Evolutionary conservation across 176 grass and related monocot species (phyloP).

Genomic region (Aegilops tauschii): DNA sequence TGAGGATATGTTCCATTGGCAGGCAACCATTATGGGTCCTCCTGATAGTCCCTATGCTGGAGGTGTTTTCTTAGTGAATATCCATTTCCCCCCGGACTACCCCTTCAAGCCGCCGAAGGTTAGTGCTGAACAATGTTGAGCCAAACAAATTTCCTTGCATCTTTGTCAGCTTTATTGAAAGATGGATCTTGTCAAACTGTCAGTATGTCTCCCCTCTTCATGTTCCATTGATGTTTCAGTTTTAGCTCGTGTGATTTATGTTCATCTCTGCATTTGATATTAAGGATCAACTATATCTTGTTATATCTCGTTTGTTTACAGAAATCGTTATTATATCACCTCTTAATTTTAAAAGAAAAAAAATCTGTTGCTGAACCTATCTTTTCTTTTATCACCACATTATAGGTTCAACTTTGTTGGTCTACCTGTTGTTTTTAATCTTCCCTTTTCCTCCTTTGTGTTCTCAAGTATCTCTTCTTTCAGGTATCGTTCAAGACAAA

Average conservation of each 20-base stretch:
- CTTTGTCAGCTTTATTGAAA: neutral
- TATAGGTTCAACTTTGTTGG: neutral
- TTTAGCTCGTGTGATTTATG: neutral
- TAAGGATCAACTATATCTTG: neutral
- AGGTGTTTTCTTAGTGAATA: slow-evolving; percentile 60
- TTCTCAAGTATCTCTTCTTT: neutral
- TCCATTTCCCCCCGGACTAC: slow-evolving; percentile 61
- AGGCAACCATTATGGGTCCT: slow-evolving; percentile 60
- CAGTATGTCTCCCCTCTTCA: neutral
- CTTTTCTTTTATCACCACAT: neutral
- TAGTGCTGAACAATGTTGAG: slow-evolving; percentile 1
- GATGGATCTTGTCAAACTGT: neutral
- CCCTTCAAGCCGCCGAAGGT: slow-evolving; percentile 65
- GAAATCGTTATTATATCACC: neutral
- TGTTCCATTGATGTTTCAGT: neutral
- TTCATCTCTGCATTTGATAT: neutral
- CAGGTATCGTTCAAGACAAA: slow-evolving; percentile 65
- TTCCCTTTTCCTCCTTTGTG: neutral
- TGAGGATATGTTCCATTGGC: slow-evolving; percentile 71
- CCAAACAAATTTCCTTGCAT: neutral
- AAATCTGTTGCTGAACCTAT: neutral
- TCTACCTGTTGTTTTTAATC: neutral
- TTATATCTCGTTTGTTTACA: neutral
- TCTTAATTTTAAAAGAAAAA: too few species aligned
- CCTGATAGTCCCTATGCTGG: slow-evolving; percentile 63